phyloP scores from a whole-genome alignment of 2,329 filamentous ascomycete genomes.

The Phyllosticta capitalensis region DNA sequence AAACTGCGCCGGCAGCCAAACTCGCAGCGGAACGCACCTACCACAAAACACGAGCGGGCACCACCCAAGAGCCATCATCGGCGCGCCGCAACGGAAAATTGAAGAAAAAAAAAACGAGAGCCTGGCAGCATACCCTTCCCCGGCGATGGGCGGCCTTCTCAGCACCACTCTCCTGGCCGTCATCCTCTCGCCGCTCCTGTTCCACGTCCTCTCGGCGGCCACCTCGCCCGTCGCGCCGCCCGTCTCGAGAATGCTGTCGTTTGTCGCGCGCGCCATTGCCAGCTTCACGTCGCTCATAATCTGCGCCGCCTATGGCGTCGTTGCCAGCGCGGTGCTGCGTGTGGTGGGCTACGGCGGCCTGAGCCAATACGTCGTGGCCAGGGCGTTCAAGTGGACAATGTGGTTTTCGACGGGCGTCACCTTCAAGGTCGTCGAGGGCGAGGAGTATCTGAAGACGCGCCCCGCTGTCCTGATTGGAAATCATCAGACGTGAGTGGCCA shows the following conservation, averaged over 20 bases:
- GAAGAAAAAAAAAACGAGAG: neutral
- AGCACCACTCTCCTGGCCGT: neutral
- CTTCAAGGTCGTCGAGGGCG: conserved; percentile 59
- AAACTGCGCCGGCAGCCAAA: neutral
- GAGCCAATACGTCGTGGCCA: conserved; percentile 75
- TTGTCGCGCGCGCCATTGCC: conserved; percentile 53
- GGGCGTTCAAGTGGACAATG: conserved; percentile 75
- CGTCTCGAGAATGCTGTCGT: conserved; percentile 32
- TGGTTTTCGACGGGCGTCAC: conserved; percentile 62
- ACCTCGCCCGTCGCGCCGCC: neutral
- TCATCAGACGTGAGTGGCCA: conserved; percentile 64
- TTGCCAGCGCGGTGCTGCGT: conserved; percentile 63
- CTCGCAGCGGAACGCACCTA: neutral
- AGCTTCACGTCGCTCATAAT: conserved; percentile 31
- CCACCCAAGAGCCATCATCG: neutral
- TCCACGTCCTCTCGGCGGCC: neutral
- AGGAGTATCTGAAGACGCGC: conserved; percentile 31
- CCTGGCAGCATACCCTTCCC: neutral
- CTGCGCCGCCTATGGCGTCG: conserved; percentile 60
- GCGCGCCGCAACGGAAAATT: neutral
- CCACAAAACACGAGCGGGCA: neutral
- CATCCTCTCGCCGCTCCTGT: conserved; percentile 6
- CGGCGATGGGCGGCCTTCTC: conserved; percentile 5
- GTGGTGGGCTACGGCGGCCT: conserved; percentile 62
- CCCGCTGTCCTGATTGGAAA: conserved; percentile 90